These are phyloP conservation scores for Cladosporium halotolerans DNA, from an alignment of 2,329 filamentous ascomycete species.

Conservation along the genomic window DNA sequence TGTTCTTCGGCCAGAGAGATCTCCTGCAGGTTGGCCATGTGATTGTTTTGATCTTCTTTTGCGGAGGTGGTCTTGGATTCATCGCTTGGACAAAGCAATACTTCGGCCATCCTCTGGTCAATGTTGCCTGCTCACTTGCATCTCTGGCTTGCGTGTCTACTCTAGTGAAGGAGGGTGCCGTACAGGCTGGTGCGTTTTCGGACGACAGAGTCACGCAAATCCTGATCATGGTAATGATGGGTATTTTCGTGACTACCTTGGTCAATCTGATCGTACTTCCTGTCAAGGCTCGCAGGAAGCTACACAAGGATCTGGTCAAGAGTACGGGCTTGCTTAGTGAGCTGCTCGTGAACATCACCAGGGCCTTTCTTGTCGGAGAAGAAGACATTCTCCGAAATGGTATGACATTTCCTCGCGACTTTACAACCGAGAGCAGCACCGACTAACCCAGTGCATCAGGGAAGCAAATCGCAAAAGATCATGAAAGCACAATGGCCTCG, in stretches of 20 bases:
- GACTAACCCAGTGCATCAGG: slow-evolving; percentile 32
- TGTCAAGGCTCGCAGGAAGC: slow-evolving; percentile 64
- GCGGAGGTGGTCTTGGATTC: slow-evolving; percentile 79
- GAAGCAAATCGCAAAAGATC: slow-evolving; percentile 49
- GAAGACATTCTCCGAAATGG: slow-evolving; percentile 61
- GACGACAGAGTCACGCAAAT: slow-evolving; percentile 76
- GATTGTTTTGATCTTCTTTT: slow-evolving; percentile 74
- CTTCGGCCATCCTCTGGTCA: slow-evolving; percentile 35
- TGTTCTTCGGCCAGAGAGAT: slow-evolving; percentile 65
- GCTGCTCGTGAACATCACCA: slow-evolving; percentile 74
- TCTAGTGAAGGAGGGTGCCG: slow-evolving; percentile 82
- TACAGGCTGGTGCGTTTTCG: slow-evolving; percentile 75
- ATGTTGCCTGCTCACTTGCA: slow-evolving; percentile 67
- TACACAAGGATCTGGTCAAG: slow-evolving; percentile 67
- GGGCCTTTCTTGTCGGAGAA: slow-evolving; percentile 74
- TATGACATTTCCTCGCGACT: neutral
- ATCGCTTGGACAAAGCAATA: slow-evolving; percentile 48
- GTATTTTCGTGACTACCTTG: slow-evolving; percentile 62
- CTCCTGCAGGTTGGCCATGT: slow-evolving; percentile 67
- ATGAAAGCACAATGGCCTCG: slow-evolving; percentile 60
- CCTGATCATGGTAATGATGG: slow-evolving; percentile 76
- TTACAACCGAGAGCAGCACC: neutral
- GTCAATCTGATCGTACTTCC: slow-evolving; percentile 76
- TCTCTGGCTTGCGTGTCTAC: slow-evolving; percentile 86
- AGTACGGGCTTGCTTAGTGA: slow-evolving; percentile 71